phyloP scores from a whole-genome alignment of 495 filamentous ascomycete genomes.

The Durotheca rogersii region DNA sequence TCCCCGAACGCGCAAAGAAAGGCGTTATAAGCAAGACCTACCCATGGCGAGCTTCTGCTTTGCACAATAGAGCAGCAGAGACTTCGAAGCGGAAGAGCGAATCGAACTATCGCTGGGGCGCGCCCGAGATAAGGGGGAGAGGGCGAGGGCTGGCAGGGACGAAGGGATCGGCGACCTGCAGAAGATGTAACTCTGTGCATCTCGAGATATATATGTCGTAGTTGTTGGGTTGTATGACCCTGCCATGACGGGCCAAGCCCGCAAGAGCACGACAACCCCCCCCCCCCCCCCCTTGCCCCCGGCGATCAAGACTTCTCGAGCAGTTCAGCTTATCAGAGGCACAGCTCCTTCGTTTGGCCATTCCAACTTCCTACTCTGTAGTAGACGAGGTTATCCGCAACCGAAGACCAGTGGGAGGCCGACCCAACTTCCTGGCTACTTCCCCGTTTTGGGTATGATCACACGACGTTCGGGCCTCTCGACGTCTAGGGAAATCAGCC shows the following conservation, averaged over 20 bases:
- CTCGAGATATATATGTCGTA: slow-evolving; percentile 4
- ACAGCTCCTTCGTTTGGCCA: neutral
- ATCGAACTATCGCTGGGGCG: slow-evolving; percentile 10
- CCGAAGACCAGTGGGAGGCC: slow-evolving; percentile 3
- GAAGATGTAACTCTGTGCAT: slow-evolving; percentile 12
- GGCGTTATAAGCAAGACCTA: slow-evolving; percentile 13
- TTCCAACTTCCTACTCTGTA: slow-evolving; percentile 22
- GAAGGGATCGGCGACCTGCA: slow-evolving; percentile 3
- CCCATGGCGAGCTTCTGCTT: slow-evolving; percentile 19
- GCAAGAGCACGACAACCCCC: slow-evolving; percentile 5
- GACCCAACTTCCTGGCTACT: slow-evolving; percentile 18
- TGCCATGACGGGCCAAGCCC: neutral
- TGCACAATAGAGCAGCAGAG: slow-evolving; percentile 6
- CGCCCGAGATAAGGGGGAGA: slow-evolving; percentile 22
- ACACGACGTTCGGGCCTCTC: slow-evolving; percentile 10
- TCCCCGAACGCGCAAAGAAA: no score
- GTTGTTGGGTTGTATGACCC: neutral
- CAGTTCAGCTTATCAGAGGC: slow-evolving; percentile 26
- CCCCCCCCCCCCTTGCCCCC: no score
- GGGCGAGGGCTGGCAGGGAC: slow-evolving; percentile 3
- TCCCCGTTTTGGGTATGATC: slow-evolving; percentile 2
- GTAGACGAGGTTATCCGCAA: slow-evolving; percentile 24
- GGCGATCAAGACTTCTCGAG: slow-evolving; percentile 8
- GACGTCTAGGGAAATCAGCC: slow-evolving; percentile 10
- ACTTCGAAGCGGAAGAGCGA: slow-evolving; percentile 12